A percentile compares a stretch with the other conserved stretches of the same genome.
These are phyloP conservation scores for Hemisphaericaspora lyxosophila DNA, from an alignment of 1,139 yeast genomes.

Conservation along the genomic window DNA sequence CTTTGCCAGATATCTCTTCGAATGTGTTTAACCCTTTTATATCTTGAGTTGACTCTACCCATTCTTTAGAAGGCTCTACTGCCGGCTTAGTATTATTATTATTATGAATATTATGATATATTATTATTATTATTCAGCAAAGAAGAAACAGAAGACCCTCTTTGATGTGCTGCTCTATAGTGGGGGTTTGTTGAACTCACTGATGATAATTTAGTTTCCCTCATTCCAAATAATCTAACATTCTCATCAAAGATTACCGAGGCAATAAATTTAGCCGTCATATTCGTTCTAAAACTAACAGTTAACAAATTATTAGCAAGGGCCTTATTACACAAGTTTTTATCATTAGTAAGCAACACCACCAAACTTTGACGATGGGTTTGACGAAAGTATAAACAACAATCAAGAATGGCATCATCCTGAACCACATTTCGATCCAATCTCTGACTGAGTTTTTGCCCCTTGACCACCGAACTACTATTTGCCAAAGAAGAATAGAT, in stretches of 20 bases:
- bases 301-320: conserved; percentile 66
- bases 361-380: conserved; percentile 46
- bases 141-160: too few relatives aligned
- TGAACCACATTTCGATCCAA: conserved; percentile 44
- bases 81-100: too few relatives aligned
- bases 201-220: conserved; percentile 5
- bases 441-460: conserved; percentile 62
- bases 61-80: conserved; percentile 11
- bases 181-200: neutral
- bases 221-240: conserved; percentile 20
- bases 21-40: conserved; percentile 6
- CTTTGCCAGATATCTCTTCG: conserved; percentile 12
- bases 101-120: too few relatives aligned
- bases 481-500: conserved; percentile 61
- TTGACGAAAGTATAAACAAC: conserved; percentile 65
- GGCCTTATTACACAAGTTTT: conserved; percentile 78
- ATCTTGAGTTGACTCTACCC: conserved; percentile 13
- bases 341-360: conserved; percentile 75
- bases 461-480: conserved; percentile 51
- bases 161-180: too few relatives aligned
- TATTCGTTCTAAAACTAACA: conserved; percentile 57
- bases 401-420: conserved; percentile 86
- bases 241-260: conserved; percentile 47
- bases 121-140: too few relatives aligned
- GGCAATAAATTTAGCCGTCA: conserved; percentile 65